A percentile compares a stretch with the other conserved stretches of the same genome.
phyloP scores from a whole-genome alignment of 1,284 basidiomycete species.

The Moesziomyces parantarcticus region DNA sequence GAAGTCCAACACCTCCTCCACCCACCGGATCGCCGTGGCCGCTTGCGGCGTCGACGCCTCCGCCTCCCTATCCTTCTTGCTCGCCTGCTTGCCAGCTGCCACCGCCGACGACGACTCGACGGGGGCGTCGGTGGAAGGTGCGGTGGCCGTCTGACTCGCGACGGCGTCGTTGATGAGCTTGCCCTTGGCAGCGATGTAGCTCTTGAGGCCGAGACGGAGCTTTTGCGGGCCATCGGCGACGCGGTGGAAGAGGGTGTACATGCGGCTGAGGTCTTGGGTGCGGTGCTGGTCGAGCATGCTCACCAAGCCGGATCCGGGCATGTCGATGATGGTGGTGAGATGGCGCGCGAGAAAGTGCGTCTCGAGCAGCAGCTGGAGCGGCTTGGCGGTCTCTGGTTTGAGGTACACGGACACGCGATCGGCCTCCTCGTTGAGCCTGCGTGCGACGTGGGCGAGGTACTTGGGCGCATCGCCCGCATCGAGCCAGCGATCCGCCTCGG shows the following conservation, averaged over 20 bases:
- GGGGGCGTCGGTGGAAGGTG: constrained; percentile 19
- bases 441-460: constrained; percentile 86
- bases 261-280: constrained; percentile 79
- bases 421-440: constrained; percentile 84
- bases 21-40: constrained; percentile 85
- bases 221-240: constrained; percentile 75
- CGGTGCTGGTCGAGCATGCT: constrained; percentile 87
- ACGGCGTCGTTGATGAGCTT: constrained; percentile 79
- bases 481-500: constrained; percentile 79
- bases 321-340: constrained; percentile 78
- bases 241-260: constrained; percentile 81
- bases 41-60: constrained; percentile 57
- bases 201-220: constrained; percentile 79
- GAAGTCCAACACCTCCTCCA: constrained; percentile 87
- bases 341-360: constrained; percentile 82
- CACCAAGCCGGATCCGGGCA: constrained; percentile 86
- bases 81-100: constrained; percentile 21
- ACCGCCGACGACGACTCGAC: not conserved
- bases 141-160: constrained; percentile 16
- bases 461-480: constrained; percentile 82
- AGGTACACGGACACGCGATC: constrained; percentile 90
- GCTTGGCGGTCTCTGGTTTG: constrained; percentile 77
- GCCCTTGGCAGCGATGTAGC: constrained; percentile 81
- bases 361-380: constrained; percentile 82
- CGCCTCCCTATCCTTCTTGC: constrained; percentile 11